Base-by-base conservation (phyloP, 1,284 basidiomycete species). In the Filobasidium uniguttulatum region DNA sequence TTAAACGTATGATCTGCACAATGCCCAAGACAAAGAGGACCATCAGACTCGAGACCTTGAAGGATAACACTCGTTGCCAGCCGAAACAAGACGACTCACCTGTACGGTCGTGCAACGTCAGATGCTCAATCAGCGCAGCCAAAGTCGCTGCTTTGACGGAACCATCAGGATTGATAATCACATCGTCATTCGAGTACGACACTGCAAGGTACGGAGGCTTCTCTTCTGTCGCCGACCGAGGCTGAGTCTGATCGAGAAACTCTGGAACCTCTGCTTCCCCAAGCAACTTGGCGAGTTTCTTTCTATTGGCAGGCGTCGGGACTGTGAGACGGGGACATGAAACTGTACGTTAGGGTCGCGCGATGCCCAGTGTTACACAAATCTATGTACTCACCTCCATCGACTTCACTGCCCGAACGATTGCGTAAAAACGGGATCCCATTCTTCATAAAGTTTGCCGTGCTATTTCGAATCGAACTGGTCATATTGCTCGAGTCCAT, bases 131-230 rank as follows among this genome's bases (percentile, higher is more conserved):
- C 7, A 97, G 72, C 3, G 88, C 87, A 14, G 77, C 71, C 10
- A 93, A 74, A 1, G 90, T 91, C 1, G 89, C 93, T 22, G 85
- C 93, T 50, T 83, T 80, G 50, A 97, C 82, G 51, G 77, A 74
- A 33, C 82, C 82, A 62, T 89, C 86, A 59, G 89, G 85, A 59
- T 94, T 79, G 55, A 86, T 66, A 57, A 96, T 84, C 57, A 96
- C 84, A 57, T 94, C 88, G 12, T 76, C 75, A 43, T 81, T 77
- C 49, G 76, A 77, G 64, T 86, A 89, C 59, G 84, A 83, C 3
- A 83, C 78, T 19, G 79, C 79, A 49, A 97, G 73, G 70, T 85
- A 91, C 86, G 85, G 89, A 2, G 89, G 85, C 60, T 62, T 60
- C 77, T 83, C 55, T 70, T 59, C 45, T 28, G 45, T 53, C 73